These are phyloP conservation scores for Aspergillus sp. DNA, from an alignment of 2,329 filamentous ascomycete genomes.

Conservation along the genomic window DNA sequence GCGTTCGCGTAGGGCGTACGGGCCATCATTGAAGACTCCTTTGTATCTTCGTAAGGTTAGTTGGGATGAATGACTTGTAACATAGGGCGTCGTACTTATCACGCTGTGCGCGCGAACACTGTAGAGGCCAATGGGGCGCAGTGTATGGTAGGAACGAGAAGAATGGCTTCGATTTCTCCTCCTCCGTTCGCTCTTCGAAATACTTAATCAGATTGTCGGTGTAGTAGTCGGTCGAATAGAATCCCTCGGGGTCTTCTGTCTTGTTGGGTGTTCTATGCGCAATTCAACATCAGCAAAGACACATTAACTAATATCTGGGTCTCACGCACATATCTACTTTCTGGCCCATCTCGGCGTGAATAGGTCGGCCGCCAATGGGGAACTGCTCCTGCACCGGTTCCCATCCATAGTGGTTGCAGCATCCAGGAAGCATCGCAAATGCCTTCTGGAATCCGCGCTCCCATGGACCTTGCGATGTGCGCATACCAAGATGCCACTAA, in stretches of 20 bases:
- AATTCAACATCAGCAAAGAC: background rate
- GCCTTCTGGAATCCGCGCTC: conserved; percentile 31
- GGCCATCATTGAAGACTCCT: conserved; percentile 52
- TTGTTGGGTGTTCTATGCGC: background rate
- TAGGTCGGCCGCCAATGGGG: conserved; percentile 3
- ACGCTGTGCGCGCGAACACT: conserved; percentile 45
- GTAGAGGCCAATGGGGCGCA: conserved; percentile 56
- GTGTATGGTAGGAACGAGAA: conserved; percentile 52
- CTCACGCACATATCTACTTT: conserved; percentile 11
- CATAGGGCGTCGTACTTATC: background rate
- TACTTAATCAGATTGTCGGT: conserved; percentile 26
- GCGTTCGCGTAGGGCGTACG: conserved; percentile 46
- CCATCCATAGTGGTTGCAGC: conserved; percentile 38
- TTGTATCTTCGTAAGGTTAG: conserved; percentile 41
- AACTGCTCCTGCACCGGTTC: conserved; percentile 21
- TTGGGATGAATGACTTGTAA: too few species aligned
- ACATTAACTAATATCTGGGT: conserved; percentile 12
- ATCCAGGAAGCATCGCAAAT: conserved; percentile 30
- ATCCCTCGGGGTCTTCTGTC: conserved; percentile 19
- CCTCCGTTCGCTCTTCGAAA: conserved; percentile 32
- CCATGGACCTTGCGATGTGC: conserved; percentile 25
- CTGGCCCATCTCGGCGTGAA: conserved; percentile 11
- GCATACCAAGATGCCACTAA: conserved; percentile 36
- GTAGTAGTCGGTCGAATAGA: conserved; percentile 35
- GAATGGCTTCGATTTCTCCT: conserved; percentile 45